Evolutionary conservation across 2,329 filamentous ascomycete genomes (phyloP), one percentile per base, ranked within the genome.

Genomic region (Apiospora sp.): DNA sequence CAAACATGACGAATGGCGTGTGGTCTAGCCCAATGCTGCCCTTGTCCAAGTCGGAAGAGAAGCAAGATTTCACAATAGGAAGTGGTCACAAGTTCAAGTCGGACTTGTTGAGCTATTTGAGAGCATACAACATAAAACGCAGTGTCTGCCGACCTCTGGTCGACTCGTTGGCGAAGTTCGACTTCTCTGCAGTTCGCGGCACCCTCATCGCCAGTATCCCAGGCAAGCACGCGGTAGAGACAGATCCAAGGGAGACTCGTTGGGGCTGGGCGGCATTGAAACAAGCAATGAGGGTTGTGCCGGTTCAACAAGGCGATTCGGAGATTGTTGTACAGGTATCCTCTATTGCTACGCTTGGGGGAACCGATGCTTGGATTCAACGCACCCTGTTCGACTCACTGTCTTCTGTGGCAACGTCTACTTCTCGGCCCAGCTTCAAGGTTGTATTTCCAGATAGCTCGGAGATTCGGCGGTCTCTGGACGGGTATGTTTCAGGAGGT

Each of bases 1-100:
- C 86, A 1, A 96, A 96, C 76, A 93, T 97, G 93, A 93, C 92
- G 0, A 94, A 98, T 80, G 94, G 90, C 1, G 89, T 93, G 6
- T 98, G 95, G 95, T 86, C 84, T 69, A 96, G 94, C 0, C 94
- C 94, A 0, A 79, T 89, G 1, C 88, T 97, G 0, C 91, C 93
- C 0, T 81, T 89, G 1, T 68, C 84, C 3, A 74, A 58, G 71
- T n/a, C 22, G 22, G 68, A 12, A 46, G 68, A 12, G 46, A 76
- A 24, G 51, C 73, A 13, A 37, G 49, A 70, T 30, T 46, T 69
- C 30, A 37, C 67, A 79, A 69, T 88, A 27, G 93, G 93, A 0
- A 90, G 87, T 69, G 94, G 94, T 0, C 77, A 83, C 1, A 89
- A 89, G 41, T 98, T 98, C 85, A 96, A 97, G 78, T 76, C 84